A percentile compares a stretch with the other conserved stretches of the same genome.
Evolutionary conservation across 306 rosid genomes (phyloP).

Genomic region (Vigna angularis): DNA sequence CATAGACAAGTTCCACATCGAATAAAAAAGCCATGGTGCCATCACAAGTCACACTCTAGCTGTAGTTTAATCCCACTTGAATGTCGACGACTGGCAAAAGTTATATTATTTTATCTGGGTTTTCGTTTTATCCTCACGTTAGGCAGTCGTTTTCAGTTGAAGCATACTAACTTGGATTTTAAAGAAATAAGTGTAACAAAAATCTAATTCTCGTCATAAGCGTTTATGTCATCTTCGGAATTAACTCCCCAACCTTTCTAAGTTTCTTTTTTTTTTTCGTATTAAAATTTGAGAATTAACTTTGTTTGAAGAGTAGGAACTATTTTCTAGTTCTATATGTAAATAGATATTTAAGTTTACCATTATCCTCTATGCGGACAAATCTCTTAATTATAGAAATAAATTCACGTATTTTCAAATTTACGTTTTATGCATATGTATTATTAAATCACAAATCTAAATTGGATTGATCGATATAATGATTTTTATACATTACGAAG

Average conservation of each 20-base stretch:
- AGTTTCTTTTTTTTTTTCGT: neutral
- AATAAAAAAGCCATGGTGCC: conserved; percentile 19
- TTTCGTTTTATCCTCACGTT: neutral
- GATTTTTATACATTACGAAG: too few relatives aligned
- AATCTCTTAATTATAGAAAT: too few relatives aligned
- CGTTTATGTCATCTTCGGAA: neutral
- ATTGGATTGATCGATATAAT: too few relatives aligned
- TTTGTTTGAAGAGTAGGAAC: neutral
- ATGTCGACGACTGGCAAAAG: neutral
- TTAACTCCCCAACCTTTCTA: neutral
- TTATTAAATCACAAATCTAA: too few relatives aligned
- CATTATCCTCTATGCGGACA: too few relatives aligned
- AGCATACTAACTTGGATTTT: neutral
- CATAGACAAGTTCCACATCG: conserved; percentile 28
- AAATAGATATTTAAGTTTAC: too few relatives aligned
- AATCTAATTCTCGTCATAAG: neutral
- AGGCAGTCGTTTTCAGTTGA: conserved; percentile 12
- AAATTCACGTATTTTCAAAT: too few relatives aligned
- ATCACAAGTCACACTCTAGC: conserved; percentile 34
- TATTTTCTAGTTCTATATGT: neutral
- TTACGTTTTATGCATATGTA: too few relatives aligned
- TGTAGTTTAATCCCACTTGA: conserved; percentile 27
- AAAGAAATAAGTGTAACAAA: neutral
- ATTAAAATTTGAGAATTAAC: neutral
- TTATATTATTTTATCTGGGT: neutral